Evolutionary conservation across 2,329 filamentous ascomycete species (phyloP).

Genomic region (Colletotrichum magnum): DNA sequence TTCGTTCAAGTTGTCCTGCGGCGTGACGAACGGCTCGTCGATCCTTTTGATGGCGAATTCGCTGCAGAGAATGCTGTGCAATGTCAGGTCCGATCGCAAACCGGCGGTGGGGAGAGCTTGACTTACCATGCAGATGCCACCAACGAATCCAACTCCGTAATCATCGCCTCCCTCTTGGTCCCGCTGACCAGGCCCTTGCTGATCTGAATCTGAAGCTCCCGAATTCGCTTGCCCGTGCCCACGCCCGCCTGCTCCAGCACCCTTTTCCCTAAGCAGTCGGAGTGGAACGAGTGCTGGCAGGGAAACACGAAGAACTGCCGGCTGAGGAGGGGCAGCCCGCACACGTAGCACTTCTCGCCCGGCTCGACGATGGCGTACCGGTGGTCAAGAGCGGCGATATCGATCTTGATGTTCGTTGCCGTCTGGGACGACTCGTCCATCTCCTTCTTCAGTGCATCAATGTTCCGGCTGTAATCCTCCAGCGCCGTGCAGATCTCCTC

Average conservation of each 20-base stretch:
- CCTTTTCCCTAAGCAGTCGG: constrained; percentile 89
- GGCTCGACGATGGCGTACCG: constrained; percentile 97
- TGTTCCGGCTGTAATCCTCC: constrained; percentile 93
- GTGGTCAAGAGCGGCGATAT: constrained; percentile 87
- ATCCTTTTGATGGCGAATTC: constrained; percentile 96
- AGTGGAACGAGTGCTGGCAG: constrained; percentile 98
- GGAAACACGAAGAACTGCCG: constrained; percentile 98
- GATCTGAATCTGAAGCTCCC: constrained; percentile 87
- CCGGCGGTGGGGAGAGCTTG: not conserved
- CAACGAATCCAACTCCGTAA: constrained; percentile 90
- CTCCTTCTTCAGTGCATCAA: constrained; percentile 88
- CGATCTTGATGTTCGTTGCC: constrained; percentile 89
- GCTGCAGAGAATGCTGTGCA: constrained; percentile 86
- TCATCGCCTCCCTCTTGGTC: constrained; percentile 82
- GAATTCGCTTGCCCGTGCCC: constrained; percentile 83
- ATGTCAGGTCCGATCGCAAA: constrained; percentile 39
- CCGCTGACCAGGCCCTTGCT: constrained; percentile 81
- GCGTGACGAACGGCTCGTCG: constrained; percentile 89
- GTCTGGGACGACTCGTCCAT: constrained; percentile 96
- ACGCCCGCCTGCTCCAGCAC: constrained; percentile 86
- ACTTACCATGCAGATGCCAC: constrained; percentile 89
- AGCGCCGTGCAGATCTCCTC: constrained; percentile 96
- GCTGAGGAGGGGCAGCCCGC: constrained; percentile 86
- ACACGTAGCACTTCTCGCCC: constrained; percentile 93
- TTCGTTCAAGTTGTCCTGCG: constrained; percentile 80